A percentile compares a stretch with the other conserved stretches of the same genome.
Evolutionary conservation across 2,329 filamentous ascomycete species (phyloP).

Genomic region (Macrophomina phaseolina): DNA sequence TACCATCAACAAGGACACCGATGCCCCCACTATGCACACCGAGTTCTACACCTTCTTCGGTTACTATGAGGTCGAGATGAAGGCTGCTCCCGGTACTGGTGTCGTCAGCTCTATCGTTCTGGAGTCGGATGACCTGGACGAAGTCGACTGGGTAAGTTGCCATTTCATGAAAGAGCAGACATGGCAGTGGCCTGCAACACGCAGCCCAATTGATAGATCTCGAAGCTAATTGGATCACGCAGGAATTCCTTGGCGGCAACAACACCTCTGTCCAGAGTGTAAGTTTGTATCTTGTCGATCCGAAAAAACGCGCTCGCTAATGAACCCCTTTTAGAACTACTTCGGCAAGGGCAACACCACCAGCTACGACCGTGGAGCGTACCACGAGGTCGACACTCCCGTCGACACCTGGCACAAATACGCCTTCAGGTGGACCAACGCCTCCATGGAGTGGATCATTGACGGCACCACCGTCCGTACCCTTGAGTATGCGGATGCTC

Average conservation of each 20-base stretch:
- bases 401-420: constrained; percentile 69
- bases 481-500: constrained; percentile 62
- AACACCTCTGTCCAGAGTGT: constrained; percentile 57
- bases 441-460: constrained; percentile 70
- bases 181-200: too few species aligned
- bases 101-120: constrained; percentile 30
- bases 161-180: too few species aligned
- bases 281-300: not conserved
- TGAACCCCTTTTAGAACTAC: constrained; percentile 63
- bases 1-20: constrained; percentile 68
- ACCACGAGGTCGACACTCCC: constrained; percentile 63
- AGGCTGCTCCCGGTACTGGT: constrained; percentile 31
- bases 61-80: constrained; percentile 31
- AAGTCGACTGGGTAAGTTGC: constrained; percentile 31
- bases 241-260: constrained; percentile 59
- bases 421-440: constrained; percentile 74
- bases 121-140: constrained; percentile 31
- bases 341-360: constrained; percentile 75
- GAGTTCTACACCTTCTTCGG: constrained; percentile 34
- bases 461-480: constrained; percentile 71
- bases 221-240: not conserved
- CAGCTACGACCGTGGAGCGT: constrained; percentile 72
- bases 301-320: not conserved
- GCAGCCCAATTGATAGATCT: too few species aligned
- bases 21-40: constrained; percentile 61